Evolutionary conservation across 352 stramenopile genomes (phyloP), one percentile per base, ranked within the genome.

Genomic region (Globisporangium spinosum): DNA sequence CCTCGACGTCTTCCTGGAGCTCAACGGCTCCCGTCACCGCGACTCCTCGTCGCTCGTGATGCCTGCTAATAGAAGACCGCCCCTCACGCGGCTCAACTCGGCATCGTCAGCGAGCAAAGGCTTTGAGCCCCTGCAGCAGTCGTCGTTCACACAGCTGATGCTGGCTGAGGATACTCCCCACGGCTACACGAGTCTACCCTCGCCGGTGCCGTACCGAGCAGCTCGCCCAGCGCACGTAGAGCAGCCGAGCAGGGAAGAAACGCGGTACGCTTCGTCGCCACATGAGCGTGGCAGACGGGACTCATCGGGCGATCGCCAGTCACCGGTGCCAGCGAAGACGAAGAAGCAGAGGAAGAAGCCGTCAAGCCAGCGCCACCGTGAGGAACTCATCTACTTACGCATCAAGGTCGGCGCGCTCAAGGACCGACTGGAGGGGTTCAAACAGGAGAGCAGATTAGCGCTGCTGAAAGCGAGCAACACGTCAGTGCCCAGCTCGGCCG

Each of bases 311-410:
- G 32, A 35, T 35, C 32, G 32, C 6, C 32, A 35, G 32, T 35
- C 32, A 10, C 32, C 32, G 32, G 32, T 10, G 3, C 32, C 32
- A 17, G 8, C n/a, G 22, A 55, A 27, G 49, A 55, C 49, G 32
- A 62, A 32, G 56, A 62, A 32, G 32, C 22, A 57, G 51, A 32
- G 27, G n/a, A 62, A 62, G 22, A 62, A 32, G 8, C 35, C 56
- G 22, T 47, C 56, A 8, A 20, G 56, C 17, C 56, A 62, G 56
- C 56, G 45, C 9, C 59, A 65, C n/a, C 59, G 59, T 12, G 38
- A 65, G 38, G 38, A 65, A 15, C 40, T 64, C 29, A 34, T 20
- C 5, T 64, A 54, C 38, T 20, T 64, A 17, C 59, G 59, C 38
- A 40, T 2, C 40, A 64, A 29, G 5, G 38, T 64, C 1, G 5